Evolutionary conservation across 176 grass and related monocot species (phyloP), one percentile per base, ranked within the genome.

Genomic region (barley (Hordeum vulgare)): DNA sequence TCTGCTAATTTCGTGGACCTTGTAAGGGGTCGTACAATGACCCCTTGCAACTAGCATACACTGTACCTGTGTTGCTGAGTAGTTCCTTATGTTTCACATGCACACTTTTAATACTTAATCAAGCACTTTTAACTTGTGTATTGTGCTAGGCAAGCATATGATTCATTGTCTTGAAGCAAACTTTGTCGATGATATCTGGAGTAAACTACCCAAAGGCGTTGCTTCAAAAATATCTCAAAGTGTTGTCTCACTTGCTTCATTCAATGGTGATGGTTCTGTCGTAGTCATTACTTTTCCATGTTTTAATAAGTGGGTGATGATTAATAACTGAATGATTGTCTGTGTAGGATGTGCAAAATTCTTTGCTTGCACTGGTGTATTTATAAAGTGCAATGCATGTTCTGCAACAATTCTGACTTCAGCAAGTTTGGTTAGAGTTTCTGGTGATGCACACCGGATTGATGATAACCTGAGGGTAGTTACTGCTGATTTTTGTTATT

Each of bases 341-440:
- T 69, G 3, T 35, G 34, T 39, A 69, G 66, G 66, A 39, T n/a
- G 1, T 39, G 66, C 34, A 68, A 68, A 39, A 39, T 12, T 11
- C 2, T n/a, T 39, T 68, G 66, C 66, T 68, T 68, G 66, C 66
- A 12, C 34, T 11, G 66, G 66, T 39, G 35, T 69, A 69, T 69
- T 69, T 71, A 72, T 27, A 72, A 27, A 45, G 69, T 2, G 40
- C 69, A 72, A 27, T 5, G 23, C 39, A 18, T 14, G 23, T 40
- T 72, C 13, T 17, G 7, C 39, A 45, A 72, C 40, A 2, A 72
- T 72, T 72, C 40, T 72, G 23, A 72, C 69, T 45, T 72, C 40
- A 41, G 69, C 69, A 72, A 45, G 69, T 72, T 72, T 72, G 69
- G 12, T 72, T 72, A 45, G 69, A 72, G 40, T 72, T 45, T 9